A percentile compares a stretch with the other conserved stretches of the same genome.
Evolutionary conservation across 441 rosid genomes (phyloP).

Genomic region (Euphorbia schlechtendalii): DNA sequence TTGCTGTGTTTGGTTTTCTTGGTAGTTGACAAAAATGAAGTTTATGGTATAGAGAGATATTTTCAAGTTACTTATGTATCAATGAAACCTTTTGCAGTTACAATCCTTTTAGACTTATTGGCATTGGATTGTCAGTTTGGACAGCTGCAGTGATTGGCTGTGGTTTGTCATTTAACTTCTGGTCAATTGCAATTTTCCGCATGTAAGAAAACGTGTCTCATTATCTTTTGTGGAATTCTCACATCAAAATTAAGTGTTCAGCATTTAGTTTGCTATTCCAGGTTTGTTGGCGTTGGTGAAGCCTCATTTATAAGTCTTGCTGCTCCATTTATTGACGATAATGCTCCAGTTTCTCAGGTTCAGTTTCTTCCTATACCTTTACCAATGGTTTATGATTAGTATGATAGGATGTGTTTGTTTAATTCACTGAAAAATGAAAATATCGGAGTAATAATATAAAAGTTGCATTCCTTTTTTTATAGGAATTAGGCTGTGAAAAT

Average conservation of each 20-base stretch:
- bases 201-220: conserved; percentile 46
- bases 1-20: neutral
- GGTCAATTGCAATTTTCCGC: conserved; percentile 83
- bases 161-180: conserved; percentile 68
- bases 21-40: conserved; percentile 3
- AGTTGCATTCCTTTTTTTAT: neutral
- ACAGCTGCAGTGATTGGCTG: conserved; percentile 78
- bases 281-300: conserved; percentile 98
- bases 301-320: conserved; percentile 98
- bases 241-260: neutral
- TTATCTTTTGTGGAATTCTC: neutral
- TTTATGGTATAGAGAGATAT: conserved; percentile 4
- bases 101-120: conserved; percentile 91
- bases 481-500: neutral
- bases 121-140: conserved; percentile 88
- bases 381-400: neutral
- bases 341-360: conserved; percentile 85
- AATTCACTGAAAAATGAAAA: neutral
- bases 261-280: conserved; percentile 25
- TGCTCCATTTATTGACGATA: conserved; percentile 93
- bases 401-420: neutral
- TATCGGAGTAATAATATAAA: neutral
- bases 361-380: neutral
- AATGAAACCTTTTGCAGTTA: neutral
- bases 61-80: no score